Evolutionary conservation across 176 grass and related monocot genomes (phyloP), one percentile per base, ranked within the genome.

Genomic region (Hsuehochloa calcarea): DNA sequence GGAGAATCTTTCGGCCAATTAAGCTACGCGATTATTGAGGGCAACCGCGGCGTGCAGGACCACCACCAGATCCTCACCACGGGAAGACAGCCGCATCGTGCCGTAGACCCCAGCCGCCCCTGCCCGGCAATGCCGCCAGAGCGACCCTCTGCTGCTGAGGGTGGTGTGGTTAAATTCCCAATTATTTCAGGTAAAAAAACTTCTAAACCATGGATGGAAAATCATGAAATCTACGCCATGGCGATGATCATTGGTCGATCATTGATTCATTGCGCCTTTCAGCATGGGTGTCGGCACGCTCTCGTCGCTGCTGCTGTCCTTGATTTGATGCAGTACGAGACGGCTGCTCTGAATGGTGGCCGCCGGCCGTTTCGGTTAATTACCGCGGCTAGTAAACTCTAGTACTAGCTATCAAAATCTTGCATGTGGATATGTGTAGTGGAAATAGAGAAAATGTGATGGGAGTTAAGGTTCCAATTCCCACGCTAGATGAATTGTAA

Each of bases 1-100:
- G 72, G 72, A 47, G 87, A 73, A 65, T 11, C 55, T 55, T 79
- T 88, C 76, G 31, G 74, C 14, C 80, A 82, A 22, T 61, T 71
- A 8, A 82, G 68, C 19, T 46, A 66, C 47, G 19, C 45, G 7
- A 41, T 52, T 14, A 66, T 59, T 72, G 39, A 41, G 3, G 39
- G 58, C 55, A 11, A 3, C 45, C 39, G 34, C 29, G 23, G 59
- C n/a, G 44, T 51, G 26, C 74, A 60, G 17, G 20, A 39, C n/a
- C 52, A 46, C 60, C 78, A 60, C 65, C 66, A 75, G 11, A 12
- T 75, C 22, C 60, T 70, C 39, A 19, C 60, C 39, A 25, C 61
- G 1, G 11, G 27, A 5, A 59, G 68, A 65, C 68, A 51, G 45
- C 19, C 55, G 43, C 66, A 73, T 10, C 75, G 37, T 37, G 83